phyloP scores from a whole-genome alignment of 129 eudicot species.

The Centrapalus pauciflorus region DNA sequence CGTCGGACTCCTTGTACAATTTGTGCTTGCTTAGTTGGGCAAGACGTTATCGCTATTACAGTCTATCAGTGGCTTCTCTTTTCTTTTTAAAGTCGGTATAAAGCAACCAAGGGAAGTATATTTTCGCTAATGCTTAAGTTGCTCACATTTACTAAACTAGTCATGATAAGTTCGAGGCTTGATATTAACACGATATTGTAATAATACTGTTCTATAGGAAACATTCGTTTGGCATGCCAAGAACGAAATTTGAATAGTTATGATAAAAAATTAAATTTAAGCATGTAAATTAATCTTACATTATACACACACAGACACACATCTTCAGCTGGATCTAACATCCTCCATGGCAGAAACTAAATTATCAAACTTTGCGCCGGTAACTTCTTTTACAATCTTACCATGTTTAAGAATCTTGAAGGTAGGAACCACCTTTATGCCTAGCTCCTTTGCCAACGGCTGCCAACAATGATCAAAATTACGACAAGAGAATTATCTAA shows the following conservation, averaged over 20 bases:
- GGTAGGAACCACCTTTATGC: slow-evolving; percentile 87
- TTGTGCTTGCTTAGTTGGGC: no score
- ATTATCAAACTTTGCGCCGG: slow-evolving; percentile 79
- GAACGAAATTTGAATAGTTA: neutral
- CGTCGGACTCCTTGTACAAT: no score
- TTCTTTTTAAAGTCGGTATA: no score
- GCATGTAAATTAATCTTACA: slow-evolving; percentile 14
- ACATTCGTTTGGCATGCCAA: neutral
- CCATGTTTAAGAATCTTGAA: slow-evolving; percentile 81
- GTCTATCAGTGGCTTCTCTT: no score
- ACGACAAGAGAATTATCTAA: no score
- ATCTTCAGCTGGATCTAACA: slow-evolving; percentile 46
- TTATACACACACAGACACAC: slow-evolving; percentile 2
- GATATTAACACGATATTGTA: neutral
- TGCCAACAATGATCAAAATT: slow-evolving; percentile 26
- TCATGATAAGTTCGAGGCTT: neutral
- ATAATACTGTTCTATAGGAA: neutral
- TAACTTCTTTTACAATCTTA: slow-evolving; percentile 73
- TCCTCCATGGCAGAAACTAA: slow-evolving; percentile 64
- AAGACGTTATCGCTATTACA: no score
- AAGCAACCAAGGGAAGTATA: no score
- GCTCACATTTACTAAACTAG: no score
- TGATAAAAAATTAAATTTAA: neutral
- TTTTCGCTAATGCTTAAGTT: no score
- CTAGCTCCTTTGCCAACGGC: slow-evolving; percentile 90